Percentiles rank a stretch among this genome's conserved stretches.
Evolutionary conservation across 257 asterid species (phyloP).

Genomic region (Euphrasia confusa): DNA sequence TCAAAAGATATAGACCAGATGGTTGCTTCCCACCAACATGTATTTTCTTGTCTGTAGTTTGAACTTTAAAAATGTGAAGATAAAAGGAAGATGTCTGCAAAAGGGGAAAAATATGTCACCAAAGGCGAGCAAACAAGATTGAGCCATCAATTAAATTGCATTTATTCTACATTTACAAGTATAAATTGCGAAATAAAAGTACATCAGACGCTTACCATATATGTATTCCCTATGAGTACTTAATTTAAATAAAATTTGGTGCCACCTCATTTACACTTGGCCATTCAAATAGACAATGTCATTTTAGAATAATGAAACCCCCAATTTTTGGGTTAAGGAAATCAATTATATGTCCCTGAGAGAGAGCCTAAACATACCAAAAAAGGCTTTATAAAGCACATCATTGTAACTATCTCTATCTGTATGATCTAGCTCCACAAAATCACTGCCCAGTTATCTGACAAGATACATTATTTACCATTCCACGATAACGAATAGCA

Average conservation of each 20-base stretch:
- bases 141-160: slow-evolving; percentile 12
- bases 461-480: slow-evolving; percentile 10
- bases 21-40: slow-evolving; percentile 94
- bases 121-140: slow-evolving; percentile 17
- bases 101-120: slow-evolving; percentile 21
- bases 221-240: background rate
- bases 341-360: background rate
- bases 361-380: slow-evolving; percentile 4
- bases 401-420: slow-evolving; percentile 4
- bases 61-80: slow-evolving; percentile 86
- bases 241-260: background rate
- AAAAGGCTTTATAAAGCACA: slow-evolving; percentile 15
- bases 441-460: slow-evolving; percentile 16
- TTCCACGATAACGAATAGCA: slow-evolving; percentile 7
- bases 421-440: slow-evolving; percentile 13
- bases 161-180: slow-evolving; percentile 15
- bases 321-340: slow-evolving; percentile 12
- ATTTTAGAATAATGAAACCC: background rate
- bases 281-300: background rate
- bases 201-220: background rate
- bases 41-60: slow-evolving; percentile 70
- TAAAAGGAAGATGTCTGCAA: slow-evolving; percentile 90
- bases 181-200: slow-evolving; percentile 16
- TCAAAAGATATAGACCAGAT: slow-evolving; percentile 67
- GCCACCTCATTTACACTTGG: slow-evolving; percentile 15